Percentiles rank a stretch among this genome's conserved stretches.
Conservation (phyloP, 495 filamentous ascomycete genomes). For the Pyrenula aspistea region DNA sequence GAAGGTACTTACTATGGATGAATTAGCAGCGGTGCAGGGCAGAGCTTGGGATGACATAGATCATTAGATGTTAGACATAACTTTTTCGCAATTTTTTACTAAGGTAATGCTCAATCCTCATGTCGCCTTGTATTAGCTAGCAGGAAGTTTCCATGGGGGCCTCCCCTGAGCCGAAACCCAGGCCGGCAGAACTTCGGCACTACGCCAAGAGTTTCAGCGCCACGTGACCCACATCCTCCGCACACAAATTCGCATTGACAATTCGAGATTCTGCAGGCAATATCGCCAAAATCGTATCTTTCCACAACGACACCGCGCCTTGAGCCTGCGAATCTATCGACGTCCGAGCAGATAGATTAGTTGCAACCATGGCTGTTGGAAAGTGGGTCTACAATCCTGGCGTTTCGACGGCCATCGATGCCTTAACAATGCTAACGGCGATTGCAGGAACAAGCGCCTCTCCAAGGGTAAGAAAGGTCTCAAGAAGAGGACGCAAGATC, state of each 20-base stretch:
- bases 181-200: too few relatives aligned
- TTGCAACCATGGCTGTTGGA: conserved; percentile 84
- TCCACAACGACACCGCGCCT: background rate
- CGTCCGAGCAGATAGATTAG: conserved; percentile 27
- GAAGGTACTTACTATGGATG: conserved; percentile 76
- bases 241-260: background rate
- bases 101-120: too few relatives aligned
- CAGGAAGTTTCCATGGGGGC: too few relatives aligned
- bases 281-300: background rate
- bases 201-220: background rate
- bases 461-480: conserved; percentile 99
- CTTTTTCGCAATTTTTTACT: too few relatives aligned
- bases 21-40: conserved; percentile 73
- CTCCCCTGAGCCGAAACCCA: too few relatives aligned
- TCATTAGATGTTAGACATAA: background rate
- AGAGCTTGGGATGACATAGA: conserved; percentile 74
- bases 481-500: conserved; percentile 97
- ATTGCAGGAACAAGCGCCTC: conserved; percentile 93
- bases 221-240: background rate
- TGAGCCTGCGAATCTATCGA: conserved; percentile 6
- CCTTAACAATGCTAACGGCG: background rate
- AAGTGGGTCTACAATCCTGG: conserved; percentile 48
- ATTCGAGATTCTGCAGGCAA: background rate
- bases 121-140: too few relatives aligned
- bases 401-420: conserved; percentile 1